Conservation (phyloP, 1,284 basidiomycete species). For the Cryptococcus hybrid region DNA sequence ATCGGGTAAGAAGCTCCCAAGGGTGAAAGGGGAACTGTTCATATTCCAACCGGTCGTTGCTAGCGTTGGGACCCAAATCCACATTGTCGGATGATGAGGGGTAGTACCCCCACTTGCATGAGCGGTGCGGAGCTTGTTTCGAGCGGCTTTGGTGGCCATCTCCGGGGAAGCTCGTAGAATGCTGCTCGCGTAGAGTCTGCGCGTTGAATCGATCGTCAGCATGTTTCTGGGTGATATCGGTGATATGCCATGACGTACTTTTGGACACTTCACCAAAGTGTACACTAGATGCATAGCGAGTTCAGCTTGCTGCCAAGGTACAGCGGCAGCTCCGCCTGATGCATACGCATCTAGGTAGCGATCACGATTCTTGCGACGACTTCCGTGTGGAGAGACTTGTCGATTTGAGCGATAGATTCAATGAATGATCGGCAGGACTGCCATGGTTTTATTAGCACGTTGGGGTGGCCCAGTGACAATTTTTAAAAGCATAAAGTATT, state of each 20-base stretch:
- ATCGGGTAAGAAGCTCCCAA: constrained; percentile 85
- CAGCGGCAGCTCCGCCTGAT: constrained; percentile 35
- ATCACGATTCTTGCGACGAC: constrained; percentile 49
- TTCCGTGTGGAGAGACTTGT: constrained; percentile 46
- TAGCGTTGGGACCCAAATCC: constrained; percentile 24
- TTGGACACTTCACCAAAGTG: constrained; percentile 82
- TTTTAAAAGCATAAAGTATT: neutral
- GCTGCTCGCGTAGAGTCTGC: constrained; percentile 44
- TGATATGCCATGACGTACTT: constrained; percentile 22
- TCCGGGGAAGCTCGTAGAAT: constrained; percentile 50
- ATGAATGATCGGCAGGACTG: constrained; percentile 65
- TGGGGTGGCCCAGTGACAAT: neutral
- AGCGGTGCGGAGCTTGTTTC: constrained; percentile 28
- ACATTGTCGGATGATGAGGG: constrained; percentile 17
- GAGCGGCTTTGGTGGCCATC: constrained; percentile 34
- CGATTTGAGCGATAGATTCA: constrained; percentile 88
- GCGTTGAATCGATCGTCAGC: constrained; percentile 1
- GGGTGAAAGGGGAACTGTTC: constrained; percentile 76
- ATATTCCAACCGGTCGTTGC: constrained; percentile 71
- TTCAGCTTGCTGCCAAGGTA: constrained; percentile 94
- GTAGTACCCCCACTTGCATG: constrained; percentile 38
- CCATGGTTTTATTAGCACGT: neutral
- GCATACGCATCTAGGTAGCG: constrained; percentile 40
- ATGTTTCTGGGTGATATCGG: neutral
- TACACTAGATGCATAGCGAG: constrained; percentile 87